These are phyloP conservation scores for Podaxis sp. DNA, from an alignment of 768 basidiomycete species.

Conservation along the genomic window DNA sequence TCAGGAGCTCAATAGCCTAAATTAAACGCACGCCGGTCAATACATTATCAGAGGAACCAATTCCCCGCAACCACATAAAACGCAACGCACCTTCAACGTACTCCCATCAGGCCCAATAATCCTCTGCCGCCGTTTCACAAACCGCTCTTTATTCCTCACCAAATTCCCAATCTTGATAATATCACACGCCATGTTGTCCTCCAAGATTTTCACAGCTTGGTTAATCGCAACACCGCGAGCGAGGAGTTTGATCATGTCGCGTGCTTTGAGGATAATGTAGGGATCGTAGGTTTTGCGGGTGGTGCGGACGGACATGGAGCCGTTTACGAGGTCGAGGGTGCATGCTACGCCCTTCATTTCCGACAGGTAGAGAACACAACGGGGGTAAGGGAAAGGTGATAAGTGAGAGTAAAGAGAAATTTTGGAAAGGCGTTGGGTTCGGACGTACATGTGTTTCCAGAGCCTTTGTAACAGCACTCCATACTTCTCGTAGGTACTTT, in stretches of 20 bases:
- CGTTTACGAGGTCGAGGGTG: constrained; percentile 92
- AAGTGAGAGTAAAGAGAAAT: neutral
- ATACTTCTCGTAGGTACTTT: constrained; percentile 92
- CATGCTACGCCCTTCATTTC: constrained; percentile 68
- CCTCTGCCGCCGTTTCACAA: constrained; percentile 92
- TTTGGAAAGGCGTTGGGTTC: neutral
- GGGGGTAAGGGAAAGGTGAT: constrained; percentile 5
- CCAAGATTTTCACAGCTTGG: constrained; percentile 86
- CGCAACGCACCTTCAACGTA: constrained; percentile 79
- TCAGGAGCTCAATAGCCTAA: constrained; percentile 95
- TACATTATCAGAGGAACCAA: neutral
- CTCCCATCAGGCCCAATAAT: constrained; percentile 98
- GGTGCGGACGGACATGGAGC: constrained; percentile 95
- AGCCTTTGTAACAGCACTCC: constrained; percentile 86
- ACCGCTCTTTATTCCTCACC: constrained; percentile 93
- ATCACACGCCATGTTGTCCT: constrained; percentile 90
- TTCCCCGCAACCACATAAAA: neutral
- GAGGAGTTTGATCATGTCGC: constrained; percentile 93
- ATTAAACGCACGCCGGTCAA: neutral
- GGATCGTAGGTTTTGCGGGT: constrained; percentile 98
- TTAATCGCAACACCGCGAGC: constrained; percentile 86
- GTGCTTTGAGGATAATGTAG: constrained; percentile 92
- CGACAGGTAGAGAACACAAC: neutral
- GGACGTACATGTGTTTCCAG: constrained; percentile 72
- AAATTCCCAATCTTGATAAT: constrained; percentile 97